Conservation (phyloP, 768 basidiomycete species). For the Phaffia tasmanica region DNA sequence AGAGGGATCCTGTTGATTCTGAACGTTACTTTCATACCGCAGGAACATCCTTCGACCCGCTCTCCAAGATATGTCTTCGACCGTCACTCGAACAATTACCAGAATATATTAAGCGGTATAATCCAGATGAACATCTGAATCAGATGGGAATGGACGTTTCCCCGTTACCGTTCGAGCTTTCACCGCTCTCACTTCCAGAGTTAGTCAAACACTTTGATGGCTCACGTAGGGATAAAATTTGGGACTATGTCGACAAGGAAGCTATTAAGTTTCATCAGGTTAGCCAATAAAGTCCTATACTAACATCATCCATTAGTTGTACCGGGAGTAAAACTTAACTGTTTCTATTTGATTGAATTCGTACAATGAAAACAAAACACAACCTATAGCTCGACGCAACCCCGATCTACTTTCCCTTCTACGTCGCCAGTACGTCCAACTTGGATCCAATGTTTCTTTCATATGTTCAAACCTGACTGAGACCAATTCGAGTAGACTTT, state of each 20-base stretch:
- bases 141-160: slow-evolving; percentile 4
- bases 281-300: background rate
- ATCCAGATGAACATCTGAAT: slow-evolving; percentile 1
- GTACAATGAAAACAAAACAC: background rate
- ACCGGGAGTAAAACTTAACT: background rate
- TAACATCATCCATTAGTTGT: background rate
- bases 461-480: too few species aligned
- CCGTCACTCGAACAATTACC: background rate
- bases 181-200: slow-evolving; percentile 10
- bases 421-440: background rate
- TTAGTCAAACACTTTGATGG: background rate
- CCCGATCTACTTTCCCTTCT: slow-evolving; percentile 16
- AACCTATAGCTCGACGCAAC: slow-evolving; percentile 9
- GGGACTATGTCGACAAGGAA: slow-evolving; percentile 6
- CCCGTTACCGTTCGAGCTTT: slow-evolving; percentile 13
- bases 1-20: too few species aligned
- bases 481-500: too few species aligned
- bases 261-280: slow-evolving; percentile 10
- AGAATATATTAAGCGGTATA: background rate
- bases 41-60: slow-evolving; percentile 3
- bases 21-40: background rate
- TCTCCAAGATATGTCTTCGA: background rate
- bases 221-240: background rate
- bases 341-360: background rate
- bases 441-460: too few species aligned